Evolutionary conservation across 768 basidiomycete genomes (phyloP).

Genomic region (Tulasnella sp.): DNA sequence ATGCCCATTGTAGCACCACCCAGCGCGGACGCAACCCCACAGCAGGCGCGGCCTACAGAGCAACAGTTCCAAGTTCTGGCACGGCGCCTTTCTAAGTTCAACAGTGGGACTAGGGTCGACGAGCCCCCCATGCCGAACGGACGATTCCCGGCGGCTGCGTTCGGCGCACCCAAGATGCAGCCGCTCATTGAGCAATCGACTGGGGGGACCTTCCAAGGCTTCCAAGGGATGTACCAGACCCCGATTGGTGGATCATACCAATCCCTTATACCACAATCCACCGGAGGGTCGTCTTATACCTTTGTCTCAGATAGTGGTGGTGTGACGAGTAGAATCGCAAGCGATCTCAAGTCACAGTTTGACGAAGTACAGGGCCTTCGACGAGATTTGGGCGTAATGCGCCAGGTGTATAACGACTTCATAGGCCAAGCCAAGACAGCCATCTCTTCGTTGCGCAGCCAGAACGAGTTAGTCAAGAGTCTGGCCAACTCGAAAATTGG

Average conservation of each 20-base stretch:
- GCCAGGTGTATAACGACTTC: slow-evolving; percentile 91
- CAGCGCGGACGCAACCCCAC: slow-evolving; percentile 25
- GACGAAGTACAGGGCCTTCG: slow-evolving; percentile 92
- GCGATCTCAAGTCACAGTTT: slow-evolving; percentile 82
- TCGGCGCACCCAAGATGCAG: slow-evolving; percentile 38
- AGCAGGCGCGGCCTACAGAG: slow-evolving; percentile 69
- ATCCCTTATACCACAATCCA: slow-evolving; percentile 53
- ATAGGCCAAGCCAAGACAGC: slow-evolving; percentile 85
- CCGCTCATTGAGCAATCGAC: slow-evolving; percentile 42
- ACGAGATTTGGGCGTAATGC: slow-evolving; percentile 85
- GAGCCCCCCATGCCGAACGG: slow-evolving; percentile 32
- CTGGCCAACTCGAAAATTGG: slow-evolving; percentile 73
- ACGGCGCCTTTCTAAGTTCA: slow-evolving; percentile 58
- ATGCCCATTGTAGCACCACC: slow-evolving; percentile 27
- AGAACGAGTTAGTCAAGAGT: slow-evolving; percentile 81
- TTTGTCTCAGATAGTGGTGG: slow-evolving; percentile 48
- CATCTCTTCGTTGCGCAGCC: slow-evolving; percentile 61
- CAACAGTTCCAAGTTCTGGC: slow-evolving; percentile 64
- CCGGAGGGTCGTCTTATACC: slow-evolving; percentile 45
- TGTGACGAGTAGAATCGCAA: slow-evolving; percentile 60
- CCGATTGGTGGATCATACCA: neutral
- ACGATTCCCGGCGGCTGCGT: slow-evolving; percentile 21
- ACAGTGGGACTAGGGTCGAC: slow-evolving; percentile 28
- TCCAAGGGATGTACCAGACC: slow-evolving; percentile 44
- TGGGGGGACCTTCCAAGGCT: neutral